These are phyloP conservation scores for Tricholoma sp. DNA, from an alignment of 768 basidiomycete genomes.

Conservation along the genomic window DNA sequence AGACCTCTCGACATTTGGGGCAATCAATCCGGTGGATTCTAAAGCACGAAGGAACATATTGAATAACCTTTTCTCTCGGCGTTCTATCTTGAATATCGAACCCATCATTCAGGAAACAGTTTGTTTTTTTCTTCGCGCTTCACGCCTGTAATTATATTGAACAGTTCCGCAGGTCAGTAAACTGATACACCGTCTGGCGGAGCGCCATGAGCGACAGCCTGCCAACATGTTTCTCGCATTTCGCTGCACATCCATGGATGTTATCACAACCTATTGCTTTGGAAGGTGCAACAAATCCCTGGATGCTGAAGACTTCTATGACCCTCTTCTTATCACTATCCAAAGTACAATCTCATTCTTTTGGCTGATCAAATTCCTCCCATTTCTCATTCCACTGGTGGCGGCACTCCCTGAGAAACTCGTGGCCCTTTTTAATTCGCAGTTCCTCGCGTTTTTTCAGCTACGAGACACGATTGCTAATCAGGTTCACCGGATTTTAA, in stretches of 20 bases:
- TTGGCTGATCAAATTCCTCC: slow-evolving; percentile 28
- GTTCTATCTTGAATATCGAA: slow-evolving; percentile 32
- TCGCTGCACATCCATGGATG: slow-evolving; percentile 36
- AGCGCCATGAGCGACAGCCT: slow-evolving; percentile 14
- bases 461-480: slow-evolving; percentile 6
- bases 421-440: slow-evolving; percentile 1
- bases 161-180: slow-evolving; percentile 23
- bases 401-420: slow-evolving; percentile 10
- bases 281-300: slow-evolving; percentile 26
- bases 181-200: slow-evolving; percentile 18
- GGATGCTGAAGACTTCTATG: slow-evolving; percentile 26
- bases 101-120: slow-evolving; percentile 26
- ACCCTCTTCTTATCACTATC: slow-evolving; percentile 28
- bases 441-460: slow-evolving; percentile 8
- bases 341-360: slow-evolving; percentile 23
- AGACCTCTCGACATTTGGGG: slow-evolving; percentile 30
- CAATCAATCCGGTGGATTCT: slow-evolving; percentile 27
- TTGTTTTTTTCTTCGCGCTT: background rate
- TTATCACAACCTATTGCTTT: slow-evolving; percentile 39
- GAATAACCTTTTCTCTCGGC: slow-evolving; percentile 32
- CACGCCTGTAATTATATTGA: background rate
- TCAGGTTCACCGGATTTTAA: slow-evolving; percentile 12
- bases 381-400: slow-evolving; percentile 18
- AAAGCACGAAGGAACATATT: slow-evolving; percentile 27
- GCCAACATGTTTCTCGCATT: slow-evolving; percentile 36